phyloP scores from a whole-genome alignment of 129 eudicot species.

The Cynara cardunculus region DNA sequence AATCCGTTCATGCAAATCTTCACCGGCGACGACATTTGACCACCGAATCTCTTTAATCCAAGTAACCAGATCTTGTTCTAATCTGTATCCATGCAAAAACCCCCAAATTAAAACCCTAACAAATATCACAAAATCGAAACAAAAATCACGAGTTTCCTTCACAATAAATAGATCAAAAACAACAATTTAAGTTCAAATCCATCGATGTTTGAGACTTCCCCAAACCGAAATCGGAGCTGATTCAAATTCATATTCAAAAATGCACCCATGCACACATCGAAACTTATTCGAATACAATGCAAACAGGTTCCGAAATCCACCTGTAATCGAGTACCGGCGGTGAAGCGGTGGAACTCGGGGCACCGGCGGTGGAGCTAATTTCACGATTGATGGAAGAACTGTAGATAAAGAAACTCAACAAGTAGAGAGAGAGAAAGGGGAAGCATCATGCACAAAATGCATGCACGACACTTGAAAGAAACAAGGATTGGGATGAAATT shows the following conservation, averaged over 20 bases:
- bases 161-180: background rate
- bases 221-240: background rate
- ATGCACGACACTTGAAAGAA: constrained; percentile 61
- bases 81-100: constrained; percentile 21
- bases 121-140: constrained; percentile 19
- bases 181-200: background rate
- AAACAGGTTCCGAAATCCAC: background rate
- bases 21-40: constrained; percentile 51
- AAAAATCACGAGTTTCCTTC: background rate
- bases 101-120: constrained; percentile 37
- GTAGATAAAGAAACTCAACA: constrained; percentile 4
- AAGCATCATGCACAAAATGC: constrained; percentile 49
- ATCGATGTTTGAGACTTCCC: background rate
- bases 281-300: background rate
- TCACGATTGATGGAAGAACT: constrained; percentile 18
- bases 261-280: background rate
- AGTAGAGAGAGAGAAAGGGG: constrained; percentile 16
- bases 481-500: background rate
- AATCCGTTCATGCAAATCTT: constrained; percentile 71
- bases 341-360: background rate
- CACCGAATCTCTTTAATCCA: constrained; percentile 21
- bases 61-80: constrained; percentile 17
- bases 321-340: background rate
- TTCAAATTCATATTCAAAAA: background rate
- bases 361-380: constrained; percentile 3